Evolutionary conservation across 2,329 filamentous ascomycete genomes (phyloP).

Genomic region (Aspergillus sp.): DNA sequence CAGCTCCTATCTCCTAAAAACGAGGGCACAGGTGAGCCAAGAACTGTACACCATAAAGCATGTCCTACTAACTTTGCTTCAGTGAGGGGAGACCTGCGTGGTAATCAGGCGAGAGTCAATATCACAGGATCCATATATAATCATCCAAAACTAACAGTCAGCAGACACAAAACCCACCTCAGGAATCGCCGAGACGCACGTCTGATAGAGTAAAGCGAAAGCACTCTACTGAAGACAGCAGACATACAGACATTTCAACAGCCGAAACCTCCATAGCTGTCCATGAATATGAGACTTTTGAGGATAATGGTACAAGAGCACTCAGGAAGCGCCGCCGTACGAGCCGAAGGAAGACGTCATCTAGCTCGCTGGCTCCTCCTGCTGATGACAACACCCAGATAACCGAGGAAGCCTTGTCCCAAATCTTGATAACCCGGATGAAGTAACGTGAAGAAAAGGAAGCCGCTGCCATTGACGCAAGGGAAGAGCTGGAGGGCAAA

Average conservation of each 20-base stretch:
- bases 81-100: too few relatives aligned
- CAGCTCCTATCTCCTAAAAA: too few relatives aligned
- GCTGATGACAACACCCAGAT: constrained; percentile 11
- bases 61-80: too few relatives aligned
- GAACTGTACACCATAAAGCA: too few relatives aligned
- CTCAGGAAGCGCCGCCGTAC: constrained; percentile 16
- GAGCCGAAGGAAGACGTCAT: constrained; percentile 3
- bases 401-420: constrained; percentile 36
- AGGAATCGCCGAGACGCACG: not conserved
- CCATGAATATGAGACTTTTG: not conserved
- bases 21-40: too few relatives aligned
- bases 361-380: not conserved
- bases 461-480: constrained; percentile 17
- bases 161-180: too few relatives aligned
- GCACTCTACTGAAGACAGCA: not conserved
- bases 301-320: constrained; percentile 8
- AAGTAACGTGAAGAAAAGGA: constrained; percentile 36
- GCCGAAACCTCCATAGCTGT: too few relatives aligned
- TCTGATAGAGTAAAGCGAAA: not conserved
- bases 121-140: too few relatives aligned
- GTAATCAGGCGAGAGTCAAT: too few relatives aligned
- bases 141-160: not conserved
- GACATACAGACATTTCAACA: not conserved
- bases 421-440: constrained; percentile 33
- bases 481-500: constrained; percentile 26